Base-by-base conservation (phyloP, 2,329 filamentous ascomycete genomes). In the Stagonosporopsis tanaceti region DNA sequence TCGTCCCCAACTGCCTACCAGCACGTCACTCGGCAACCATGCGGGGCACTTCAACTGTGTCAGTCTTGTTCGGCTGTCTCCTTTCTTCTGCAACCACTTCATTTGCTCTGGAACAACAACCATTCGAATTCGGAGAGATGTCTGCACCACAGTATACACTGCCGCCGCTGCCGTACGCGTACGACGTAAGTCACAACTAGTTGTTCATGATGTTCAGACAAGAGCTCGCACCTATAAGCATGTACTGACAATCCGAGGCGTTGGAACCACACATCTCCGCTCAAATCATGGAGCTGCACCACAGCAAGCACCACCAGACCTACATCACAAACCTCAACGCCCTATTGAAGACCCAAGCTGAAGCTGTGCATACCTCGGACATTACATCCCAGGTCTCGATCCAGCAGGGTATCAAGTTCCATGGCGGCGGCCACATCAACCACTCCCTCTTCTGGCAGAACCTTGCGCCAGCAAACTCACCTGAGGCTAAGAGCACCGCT, bases 401-500 rank as follows among this genome's bases (percentile, higher is more conserved):
- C n/a, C 88, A 90, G 67, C 80, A 83, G 17, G 85, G 85, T 60
- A 87, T 96, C 80, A 90, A 89, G 70, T 97, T 96, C 84, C 92
- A 96, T 76, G 93, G 90, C 46, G 93, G 93, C 40, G 93, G 93
- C 6, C 93, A 97, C 81, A 89, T 96, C 79, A 97, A 97, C 81
- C 93, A 97, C 82, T 88, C 87, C 0, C 86, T 97, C 34, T 97
- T 97, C 83, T 97, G 93, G 93, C 87, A 91, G 79, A 93, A 92
- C 76, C 84, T 96, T 17, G 78, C 85, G 0, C 90, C 90, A 0
- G 78, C 86, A 0, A 81, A 78, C 17, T 87, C 84, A 2, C 63
- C 81, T 0, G 85, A 88, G 7, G 83, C 90, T 1, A 80, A 85
- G 44, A 76, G 84, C 3, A 78, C 82, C 4, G 62, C 72, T 28